Base-by-base conservation (phyloP, 179 eudicot genomes). In the Spinacia oleracea region DNA sequence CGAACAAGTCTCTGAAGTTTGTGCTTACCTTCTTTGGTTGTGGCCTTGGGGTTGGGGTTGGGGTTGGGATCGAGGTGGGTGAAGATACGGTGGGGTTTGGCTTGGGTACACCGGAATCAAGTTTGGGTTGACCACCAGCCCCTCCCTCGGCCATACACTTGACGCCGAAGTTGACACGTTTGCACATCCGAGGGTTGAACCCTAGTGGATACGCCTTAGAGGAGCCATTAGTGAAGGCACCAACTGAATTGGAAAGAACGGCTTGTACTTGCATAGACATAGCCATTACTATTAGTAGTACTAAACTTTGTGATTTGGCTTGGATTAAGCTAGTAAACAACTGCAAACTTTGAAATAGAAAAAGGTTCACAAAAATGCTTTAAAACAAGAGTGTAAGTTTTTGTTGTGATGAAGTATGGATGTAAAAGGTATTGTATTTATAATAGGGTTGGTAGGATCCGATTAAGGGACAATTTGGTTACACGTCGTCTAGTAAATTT, bases 1-100 rank as follows among this genome's bases (percentile, higher is more conserved):
- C 92, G 1, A 94, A 82, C 43, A 93, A 21, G 53, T 94, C 94
- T 1, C 60, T 25, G 48, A 94, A 88, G 40, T 77, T 80, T 5
- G 98, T 92, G 76, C 89, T 93, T 6, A 78, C 91, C 63, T 34
- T 72, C 9, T 67, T 77, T 38, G 65, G 53, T 8, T 65, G 56
- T 21, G 75, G 29, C 9, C 38, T 63, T 18, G 53, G 73, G 5
- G 56, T n/a, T n/a, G n/a, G n/a, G n/a, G n/a, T n/a, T n/a, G n/a
- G n/a, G n/a, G n/a, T 53, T 6, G 80, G 78, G 12, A 20, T 34
- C 1, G 77, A 70, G 27, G 32, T 42, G 2, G 78, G 38, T 20
- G 38, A 23, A 29, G 62, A 9, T 1, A 38, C 2, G 9, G 68
- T 25, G 29, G 78, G 58, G 31, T 4, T 63, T 2, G 66, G 32